Evolutionary conservation across 2,329 filamentous ascomycete species (phyloP).

Genomic region (Talaromyces atroroseus): DNA sequence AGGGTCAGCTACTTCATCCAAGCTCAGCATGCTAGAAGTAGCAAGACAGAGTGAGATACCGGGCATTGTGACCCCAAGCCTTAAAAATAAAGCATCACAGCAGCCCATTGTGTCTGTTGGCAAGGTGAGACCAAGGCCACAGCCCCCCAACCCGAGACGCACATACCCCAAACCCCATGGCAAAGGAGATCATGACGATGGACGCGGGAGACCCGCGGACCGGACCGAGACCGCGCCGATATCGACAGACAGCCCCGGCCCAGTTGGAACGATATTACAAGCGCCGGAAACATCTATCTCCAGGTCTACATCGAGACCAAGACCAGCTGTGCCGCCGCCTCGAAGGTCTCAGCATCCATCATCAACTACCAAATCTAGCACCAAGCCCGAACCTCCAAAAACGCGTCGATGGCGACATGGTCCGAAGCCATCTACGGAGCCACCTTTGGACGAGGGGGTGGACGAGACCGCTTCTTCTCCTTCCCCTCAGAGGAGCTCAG

Average conservation of each 20-base stretch:
- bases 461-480: not conserved
- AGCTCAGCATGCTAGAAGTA: slow-evolving; percentile 69
- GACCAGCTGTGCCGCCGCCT: slow-evolving; percentile 38
- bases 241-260: slow-evolving; percentile 7
- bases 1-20: slow-evolving; percentile 63
- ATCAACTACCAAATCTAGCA: slow-evolving; percentile 11
- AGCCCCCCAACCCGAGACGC: slow-evolving; percentile 39
- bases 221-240: slow-evolving; percentile 15
- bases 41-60: slow-evolving; percentile 77
- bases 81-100: slow-evolving; percentile 36
- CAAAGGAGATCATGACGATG: slow-evolving; percentile 27
- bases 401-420: slow-evolving; percentile 37
- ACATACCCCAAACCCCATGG: slow-evolving; percentile 37
- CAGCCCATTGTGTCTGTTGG: slow-evolving; percentile 14
- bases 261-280: slow-evolving; percentile 1
- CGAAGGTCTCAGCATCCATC: slow-evolving; percentile 26
- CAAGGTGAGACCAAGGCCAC: slow-evolving; percentile 33
- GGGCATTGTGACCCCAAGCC: slow-evolving; percentile 73
- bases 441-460: not conserved
- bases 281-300: slow-evolving; percentile 18
- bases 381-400: slow-evolving; percentile 36
- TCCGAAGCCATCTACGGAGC: slow-evolving; percentile 21
- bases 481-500: not conserved
- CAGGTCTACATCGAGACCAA: slow-evolving; percentile 30
- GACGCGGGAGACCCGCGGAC: slow-evolving; percentile 24